Evolutionary conservation across 306 rosid species (phyloP).

Genomic region (Adenanthera pavonina): DNA sequence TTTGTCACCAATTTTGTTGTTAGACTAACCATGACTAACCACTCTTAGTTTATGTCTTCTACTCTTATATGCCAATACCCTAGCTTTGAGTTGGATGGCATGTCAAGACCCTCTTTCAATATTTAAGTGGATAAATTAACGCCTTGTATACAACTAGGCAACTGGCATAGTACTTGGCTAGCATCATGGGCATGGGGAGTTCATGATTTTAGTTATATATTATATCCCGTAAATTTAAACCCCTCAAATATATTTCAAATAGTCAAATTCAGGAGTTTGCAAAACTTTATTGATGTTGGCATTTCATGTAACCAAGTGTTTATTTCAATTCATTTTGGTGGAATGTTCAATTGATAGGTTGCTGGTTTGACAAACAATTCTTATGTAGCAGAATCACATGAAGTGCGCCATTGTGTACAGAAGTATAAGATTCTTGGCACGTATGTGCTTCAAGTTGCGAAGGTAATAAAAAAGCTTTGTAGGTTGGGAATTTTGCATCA

Average conservation of each 20-base stretch:
- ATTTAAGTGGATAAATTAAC: background rate
- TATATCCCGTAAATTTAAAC: constrained; percentile 19
- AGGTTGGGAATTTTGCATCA: constrained; percentile 37
- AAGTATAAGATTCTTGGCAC: constrained; percentile 75
- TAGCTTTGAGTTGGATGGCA: constrained; percentile 10
- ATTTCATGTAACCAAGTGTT: constrained; percentile 23
- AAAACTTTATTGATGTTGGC: constrained; percentile 23
- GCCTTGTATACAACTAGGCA: background rate
- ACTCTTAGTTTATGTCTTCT: background rate
- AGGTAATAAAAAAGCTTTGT: constrained; percentile 56
- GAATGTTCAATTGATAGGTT: constrained; percentile 62
- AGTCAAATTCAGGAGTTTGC: constrained; percentile 24
- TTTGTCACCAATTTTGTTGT: constrained; percentile 31
- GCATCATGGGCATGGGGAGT: constrained; percentile 6
- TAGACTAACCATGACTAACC: constrained; percentile 11
- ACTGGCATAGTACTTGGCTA: constrained; percentile 14
- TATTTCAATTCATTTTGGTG: constrained; percentile 30
- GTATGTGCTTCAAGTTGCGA: constrained; percentile 84
- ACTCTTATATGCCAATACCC: background rate
- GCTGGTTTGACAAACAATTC: constrained; percentile 99
- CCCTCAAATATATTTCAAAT: constrained; percentile 27
- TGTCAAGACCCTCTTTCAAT: background rate
- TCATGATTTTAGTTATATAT: constrained; percentile 30
- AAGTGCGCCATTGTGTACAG: constrained; percentile 91
- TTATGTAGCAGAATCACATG: constrained; percentile 71